Evolutionary conservation across 257 asterid genomes (phyloP).

Genomic region (Haberlea rhodopensis): DNA sequence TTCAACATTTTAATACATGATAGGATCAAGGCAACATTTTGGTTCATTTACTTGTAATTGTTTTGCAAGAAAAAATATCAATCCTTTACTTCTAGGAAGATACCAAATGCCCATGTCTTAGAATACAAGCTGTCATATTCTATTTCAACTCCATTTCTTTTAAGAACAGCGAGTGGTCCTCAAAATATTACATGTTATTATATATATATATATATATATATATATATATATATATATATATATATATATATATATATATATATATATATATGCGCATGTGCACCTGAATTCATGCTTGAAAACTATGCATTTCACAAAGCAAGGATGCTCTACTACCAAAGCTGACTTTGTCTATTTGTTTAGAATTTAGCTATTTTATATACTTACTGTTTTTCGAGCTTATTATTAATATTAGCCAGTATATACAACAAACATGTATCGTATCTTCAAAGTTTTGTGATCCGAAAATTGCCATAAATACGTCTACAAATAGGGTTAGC

Average conservation of each 20-base stretch:
- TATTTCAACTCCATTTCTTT: conserved; percentile 32
- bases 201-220: too few species aligned
- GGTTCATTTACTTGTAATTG: neutral
- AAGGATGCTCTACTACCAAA: conserved; percentile 28
- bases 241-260: neutral
- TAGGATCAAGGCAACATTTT: neutral
- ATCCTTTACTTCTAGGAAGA: neutral
- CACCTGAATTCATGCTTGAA: conserved; percentile 40
- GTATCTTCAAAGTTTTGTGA: too few species aligned
- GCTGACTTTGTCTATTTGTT: conserved; percentile 17
- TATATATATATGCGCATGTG: conserved; percentile 33
- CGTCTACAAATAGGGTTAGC: too few species aligned
- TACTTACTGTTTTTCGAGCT: conserved; percentile 5
- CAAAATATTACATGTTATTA: conserved; percentile 15
- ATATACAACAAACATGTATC: too few species aligned
- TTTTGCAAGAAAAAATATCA: neutral
- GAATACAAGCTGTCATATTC: conserved; percentile 24
- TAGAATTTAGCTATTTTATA: neutral
- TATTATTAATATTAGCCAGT: too few species aligned
- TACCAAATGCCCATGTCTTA: conserved; percentile 3
- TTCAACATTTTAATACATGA: too few species aligned
- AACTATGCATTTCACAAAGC: conserved; percentile 39
- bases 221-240: neutral
- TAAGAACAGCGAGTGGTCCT: conserved; percentile 38
- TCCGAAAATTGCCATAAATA: too few species aligned